Percentiles rank a stretch among this genome's conserved stretches.
These are phyloP conservation scores for Xylariales sp. DNA, from an alignment of 2,329 filamentous ascomycete species.

Conservation along the genomic window DNA sequence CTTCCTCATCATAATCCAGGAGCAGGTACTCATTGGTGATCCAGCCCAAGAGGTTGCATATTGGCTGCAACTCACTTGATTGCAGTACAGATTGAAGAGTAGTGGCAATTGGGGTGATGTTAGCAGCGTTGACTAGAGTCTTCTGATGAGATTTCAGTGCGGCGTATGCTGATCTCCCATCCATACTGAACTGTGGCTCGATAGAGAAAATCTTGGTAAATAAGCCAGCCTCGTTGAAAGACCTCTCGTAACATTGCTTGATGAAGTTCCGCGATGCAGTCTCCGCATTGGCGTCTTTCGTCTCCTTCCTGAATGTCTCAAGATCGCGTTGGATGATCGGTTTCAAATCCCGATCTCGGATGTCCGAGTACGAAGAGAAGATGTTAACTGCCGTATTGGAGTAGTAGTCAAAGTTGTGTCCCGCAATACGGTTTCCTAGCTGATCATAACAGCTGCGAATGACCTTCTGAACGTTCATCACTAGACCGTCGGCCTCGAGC, in stretches of 20 bases:
- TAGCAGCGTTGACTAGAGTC: constrained; percentile 48
- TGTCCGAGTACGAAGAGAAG: constrained; percentile 48
- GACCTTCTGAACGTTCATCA: constrained; percentile 52
- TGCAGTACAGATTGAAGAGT: constrained; percentile 46
- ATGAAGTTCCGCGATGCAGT: constrained; percentile 54
- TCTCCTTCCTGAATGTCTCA: constrained; percentile 49
- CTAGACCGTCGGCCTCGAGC: constrained; percentile 49
- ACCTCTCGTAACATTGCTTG: constrained; percentile 56
- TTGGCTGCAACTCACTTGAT: constrained; percentile 39
- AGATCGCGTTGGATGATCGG: constrained; percentile 49
- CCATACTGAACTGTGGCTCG: constrained; percentile 47
- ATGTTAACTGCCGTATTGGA: constrained; percentile 49
- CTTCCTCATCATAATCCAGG: constrained; percentile 52
- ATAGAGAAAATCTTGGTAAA: constrained; percentile 53
- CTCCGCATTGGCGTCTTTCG: constrained; percentile 44
- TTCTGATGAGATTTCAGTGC: constrained; percentile 45
- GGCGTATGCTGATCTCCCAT: constrained; percentile 46
- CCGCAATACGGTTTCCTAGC: constrained; percentile 40
- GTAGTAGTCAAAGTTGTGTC: constrained; percentile 47
- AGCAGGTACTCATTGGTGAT: constrained; percentile 54
- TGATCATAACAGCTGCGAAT: constrained; percentile 48
- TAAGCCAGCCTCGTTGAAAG: constrained; percentile 49
- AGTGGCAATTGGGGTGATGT: constrained; percentile 47
- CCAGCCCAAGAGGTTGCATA: constrained; percentile 55
- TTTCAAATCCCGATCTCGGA: constrained; percentile 49